These are phyloP conservation scores for Prunus salicina DNA, from an alignment of 306 rosid genomes.

Conservation along the genomic window DNA sequence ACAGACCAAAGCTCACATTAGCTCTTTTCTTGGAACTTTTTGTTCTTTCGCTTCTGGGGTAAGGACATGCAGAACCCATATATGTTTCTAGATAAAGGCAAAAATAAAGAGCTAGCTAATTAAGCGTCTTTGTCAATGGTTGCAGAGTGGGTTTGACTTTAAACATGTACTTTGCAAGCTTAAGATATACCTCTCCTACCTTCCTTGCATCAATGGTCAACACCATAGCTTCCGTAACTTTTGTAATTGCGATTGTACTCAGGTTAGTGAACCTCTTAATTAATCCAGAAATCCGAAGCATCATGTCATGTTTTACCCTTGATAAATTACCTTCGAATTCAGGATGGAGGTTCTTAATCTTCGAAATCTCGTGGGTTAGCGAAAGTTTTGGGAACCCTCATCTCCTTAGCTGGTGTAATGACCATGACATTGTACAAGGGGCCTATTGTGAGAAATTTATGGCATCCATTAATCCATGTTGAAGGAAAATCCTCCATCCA, in stretches of 20 bases:
- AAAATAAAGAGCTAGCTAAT: not conserved
- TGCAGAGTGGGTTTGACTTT: slow-evolving; percentile 61
- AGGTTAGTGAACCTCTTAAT: slow-evolving; percentile 35
- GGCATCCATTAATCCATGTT: slow-evolving; percentile 53
- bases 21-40: slow-evolving; percentile 60
- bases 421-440: slow-evolving; percentile 84
- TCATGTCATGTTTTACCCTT: not conserved
- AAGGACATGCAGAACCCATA: slow-evolving; percentile 14
- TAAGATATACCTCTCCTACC: slow-evolving; percentile 75
- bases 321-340: not conserved
- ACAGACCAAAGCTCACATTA: slow-evolving; percentile 65
- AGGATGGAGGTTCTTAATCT: slow-evolving; percentile 62
- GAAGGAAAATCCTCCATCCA: slow-evolving; percentile 36
- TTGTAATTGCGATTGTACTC: slow-evolving; percentile 61
- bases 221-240: slow-evolving; percentile 70
- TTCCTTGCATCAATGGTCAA: slow-evolving; percentile 66
- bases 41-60: slow-evolving; percentile 83
- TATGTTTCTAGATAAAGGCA: not conserved
- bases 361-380: slow-evolving; percentile 49
- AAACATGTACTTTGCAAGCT: slow-evolving; percentile 77
- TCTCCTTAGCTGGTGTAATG: slow-evolving; percentile 73
- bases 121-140: not conserved
- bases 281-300: not conserved
- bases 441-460: slow-evolving; percentile 42
- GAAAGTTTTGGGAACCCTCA: slow-evolving; percentile 60